These are phyloP conservation scores for Parastagonospora nodorum DNA, from an alignment of 2,329 filamentous ascomycete genomes.

Conservation along the genomic window DNA sequence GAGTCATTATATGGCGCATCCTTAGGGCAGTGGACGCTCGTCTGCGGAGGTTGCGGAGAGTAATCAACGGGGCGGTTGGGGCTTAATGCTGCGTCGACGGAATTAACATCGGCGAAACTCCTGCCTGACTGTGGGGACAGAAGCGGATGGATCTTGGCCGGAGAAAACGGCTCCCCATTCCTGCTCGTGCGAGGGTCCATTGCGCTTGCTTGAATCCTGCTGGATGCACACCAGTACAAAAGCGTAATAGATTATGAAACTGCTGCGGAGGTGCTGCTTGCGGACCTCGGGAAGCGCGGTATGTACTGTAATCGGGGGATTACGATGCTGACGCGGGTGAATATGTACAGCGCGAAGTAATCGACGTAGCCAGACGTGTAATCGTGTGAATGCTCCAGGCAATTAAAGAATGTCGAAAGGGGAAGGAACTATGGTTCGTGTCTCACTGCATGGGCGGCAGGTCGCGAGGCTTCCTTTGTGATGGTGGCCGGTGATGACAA, in stretches of 20 bases:
- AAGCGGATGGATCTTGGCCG: slow-evolving; percentile 41
- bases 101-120: slow-evolving; percentile 41
- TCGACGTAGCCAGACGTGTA: slow-evolving; percentile 42
- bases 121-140: slow-evolving; percentile 38
- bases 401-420: slow-evolving; percentile 17
- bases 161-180: slow-evolving; percentile 40
- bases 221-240: slow-evolving; percentile 14
- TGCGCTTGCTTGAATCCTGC: slow-evolving; percentile 17
- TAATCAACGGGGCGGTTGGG: slow-evolving; percentile 25
- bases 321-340: slow-evolving; percentile 9
- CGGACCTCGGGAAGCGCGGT: slow-evolving; percentile 8
- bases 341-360: slow-evolving; percentile 20
- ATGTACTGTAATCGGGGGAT: slow-evolving; percentile 3
- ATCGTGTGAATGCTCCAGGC: slow-evolving; percentile 31
- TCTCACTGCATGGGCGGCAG: slow-evolving; percentile 35
- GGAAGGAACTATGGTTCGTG: slow-evolving; percentile 22
- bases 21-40: slow-evolving; percentile 27
- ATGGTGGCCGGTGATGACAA: slow-evolving; percentile 11
- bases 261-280: slow-evolving; percentile 1
- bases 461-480: slow-evolving; percentile 1
- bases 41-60: slow-evolving; percentile 31
- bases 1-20: slow-evolving; percentile 33
- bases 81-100: slow-evolving; percentile 34
- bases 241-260: slow-evolving; percentile 14
- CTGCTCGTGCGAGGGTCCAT: slow-evolving; percentile 30